Evolutionary conservation across 306 rosid species (phyloP), one percentile per base, ranked within the genome.

Genomic region (Ormosia emarginata): DNA sequence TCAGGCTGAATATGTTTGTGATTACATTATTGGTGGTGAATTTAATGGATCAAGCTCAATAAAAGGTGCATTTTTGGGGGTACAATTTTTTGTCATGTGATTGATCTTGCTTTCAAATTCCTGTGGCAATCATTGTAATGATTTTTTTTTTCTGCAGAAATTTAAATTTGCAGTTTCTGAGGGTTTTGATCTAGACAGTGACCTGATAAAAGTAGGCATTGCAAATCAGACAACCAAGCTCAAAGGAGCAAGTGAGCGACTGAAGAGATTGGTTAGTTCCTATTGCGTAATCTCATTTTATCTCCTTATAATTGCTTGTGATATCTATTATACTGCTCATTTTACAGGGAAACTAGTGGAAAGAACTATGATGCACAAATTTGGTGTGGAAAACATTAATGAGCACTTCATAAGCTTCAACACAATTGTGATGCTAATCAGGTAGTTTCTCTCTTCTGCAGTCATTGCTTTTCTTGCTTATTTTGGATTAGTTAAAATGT

Each of bases 191-290:
- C 99, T 97, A 2, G 97, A 96, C 62, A 70, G 4, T 17, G 98
- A 93, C 84, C 90, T 93, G 8, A 49, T 84, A 29, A 93, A 92
- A 87, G 9, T 81, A 15, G 99, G 99, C 71, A 88, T 96, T 74
- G 98, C 99, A 14, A 96, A 96, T 82, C 99, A 96, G 94, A 96
- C 99, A 57, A 96, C 99, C 30, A 93, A 93, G 98, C 97, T 93
- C 77, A 95, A 95, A 87, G 99, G 99, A 81, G 99, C 93, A 88
- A 96, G 97, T 0, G 98, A 96, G 99, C 93, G 89, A 96, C 98
- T 0, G 98, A 96, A 87, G 99, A 92, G 44, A 96, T 96, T 53
- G 99, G 99, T 96, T 83, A 82, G 91, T 75, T 79, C 32, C 32
- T 9, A 30, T 24, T 24, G 12, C 65, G 34, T 44, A 66, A 57